phyloP scores from a whole-genome alignment of 2,329 filamentous ascomycete genomes.

The Fusarium newnesense region DNA sequence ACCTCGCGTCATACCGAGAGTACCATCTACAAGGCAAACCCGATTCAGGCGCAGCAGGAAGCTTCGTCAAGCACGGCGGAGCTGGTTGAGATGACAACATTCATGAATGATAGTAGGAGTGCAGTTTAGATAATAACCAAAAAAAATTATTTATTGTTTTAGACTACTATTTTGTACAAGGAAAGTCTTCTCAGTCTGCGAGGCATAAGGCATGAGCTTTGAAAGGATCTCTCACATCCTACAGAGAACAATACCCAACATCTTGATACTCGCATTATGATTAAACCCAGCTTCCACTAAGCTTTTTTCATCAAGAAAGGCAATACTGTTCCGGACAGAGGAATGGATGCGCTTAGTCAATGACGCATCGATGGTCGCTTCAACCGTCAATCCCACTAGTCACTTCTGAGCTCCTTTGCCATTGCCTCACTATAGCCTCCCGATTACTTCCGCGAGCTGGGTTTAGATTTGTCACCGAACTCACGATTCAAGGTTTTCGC shows the following conservation, averaged over 20 bases:
- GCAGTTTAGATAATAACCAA: background rate
- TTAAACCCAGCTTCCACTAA: rapidly evolving
- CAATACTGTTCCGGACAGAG: rapidly evolving
- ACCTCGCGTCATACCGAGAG: background rate
- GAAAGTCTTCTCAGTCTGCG: background rate
- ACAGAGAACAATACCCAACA: background rate
- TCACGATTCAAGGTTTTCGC: too few relatives aligned
- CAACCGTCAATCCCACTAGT: background rate
- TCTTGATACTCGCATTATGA: rapidly evolving
- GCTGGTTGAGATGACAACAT: background rate
- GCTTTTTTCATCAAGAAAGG: rapidly evolving
- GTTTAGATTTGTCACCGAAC: too few relatives aligned
- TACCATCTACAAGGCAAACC: background rate
- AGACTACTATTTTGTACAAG: too few relatives aligned
- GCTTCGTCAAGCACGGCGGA: constrained; percentile 3
- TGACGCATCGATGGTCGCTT: background rate
- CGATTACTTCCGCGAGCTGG: background rate
- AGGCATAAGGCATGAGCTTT: background rate
- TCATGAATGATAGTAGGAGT: background rate
- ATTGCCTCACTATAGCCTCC: rapidly evolving
- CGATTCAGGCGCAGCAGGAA: background rate
- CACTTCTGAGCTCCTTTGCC: background rate
- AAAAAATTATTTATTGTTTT: too few relatives aligned
- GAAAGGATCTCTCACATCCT: too few relatives aligned
- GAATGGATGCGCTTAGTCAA: background rate